Evolutionary conservation across 106 monocot genomes (phyloP).

Genomic region (Iris macrosiphon): DNA sequence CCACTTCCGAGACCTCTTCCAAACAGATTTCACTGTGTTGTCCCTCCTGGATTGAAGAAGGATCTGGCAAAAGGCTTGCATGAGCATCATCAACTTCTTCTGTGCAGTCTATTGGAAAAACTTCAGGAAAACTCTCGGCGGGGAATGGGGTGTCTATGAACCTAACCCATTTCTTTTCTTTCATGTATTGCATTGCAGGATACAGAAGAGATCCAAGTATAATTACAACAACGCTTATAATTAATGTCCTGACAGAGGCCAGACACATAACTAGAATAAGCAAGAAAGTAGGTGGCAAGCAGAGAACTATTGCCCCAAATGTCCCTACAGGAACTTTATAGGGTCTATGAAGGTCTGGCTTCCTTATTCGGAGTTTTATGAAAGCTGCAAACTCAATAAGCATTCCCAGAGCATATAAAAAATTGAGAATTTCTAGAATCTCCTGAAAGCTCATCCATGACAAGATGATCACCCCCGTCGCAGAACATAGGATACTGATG

Average conservation of each 20-base stretch:
- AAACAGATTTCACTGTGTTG: background rate
- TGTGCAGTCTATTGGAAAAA: background rate
- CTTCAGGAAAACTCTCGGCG: conserved; percentile 4
- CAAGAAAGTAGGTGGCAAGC: conserved; percentile 51
- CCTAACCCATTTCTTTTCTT: conserved; percentile 36
- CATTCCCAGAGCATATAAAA: conserved; percentile 80
- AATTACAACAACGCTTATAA: conserved; percentile 46
- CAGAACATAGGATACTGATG: conserved; percentile 75
- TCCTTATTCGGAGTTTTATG: conserved; percentile 62
- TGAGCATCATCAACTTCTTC: conserved; percentile 36
- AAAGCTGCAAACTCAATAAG: conserved; percentile 84
- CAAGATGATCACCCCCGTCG: conserved; percentile 63
- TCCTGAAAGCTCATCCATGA: conserved; percentile 96
- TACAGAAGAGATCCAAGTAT: conserved; percentile 49
- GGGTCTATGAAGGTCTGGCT: conserved; percentile 66
- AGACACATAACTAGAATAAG: conserved; percentile 76
- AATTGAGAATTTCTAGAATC: conserved; percentile 82
- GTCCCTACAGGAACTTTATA: conserved; percentile 58
- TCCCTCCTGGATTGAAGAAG: conserved; percentile 1
- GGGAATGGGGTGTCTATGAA: conserved; percentile 20
- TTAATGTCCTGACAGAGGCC: conserved; percentile 61
- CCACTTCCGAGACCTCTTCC: background rate
- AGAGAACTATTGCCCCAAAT: conserved; percentile 35
- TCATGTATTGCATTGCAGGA: conserved; percentile 37
- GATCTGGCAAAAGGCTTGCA: conserved; percentile 26